Percentiles rank a stretch among this genome's conserved stretches.
phyloP scores from a whole-genome alignment of 176 grass and related monocot genomes.

The Musa beccarii region DNA sequence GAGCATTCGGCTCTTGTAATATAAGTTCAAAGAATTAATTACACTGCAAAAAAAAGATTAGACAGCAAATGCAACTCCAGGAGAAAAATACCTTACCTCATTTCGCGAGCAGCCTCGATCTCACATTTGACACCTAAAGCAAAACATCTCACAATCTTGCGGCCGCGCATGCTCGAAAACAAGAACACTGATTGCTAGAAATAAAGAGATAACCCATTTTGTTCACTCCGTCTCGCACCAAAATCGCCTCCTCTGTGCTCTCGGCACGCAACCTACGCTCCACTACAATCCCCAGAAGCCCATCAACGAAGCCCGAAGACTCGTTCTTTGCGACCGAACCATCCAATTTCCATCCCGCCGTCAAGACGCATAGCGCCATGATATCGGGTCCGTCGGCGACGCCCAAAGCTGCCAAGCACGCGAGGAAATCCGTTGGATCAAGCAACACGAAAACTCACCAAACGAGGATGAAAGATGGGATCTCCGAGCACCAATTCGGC shows the following conservation, averaged over 20 bases:
- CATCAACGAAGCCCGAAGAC: conserved; percentile 38
- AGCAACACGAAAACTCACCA: not conserved
- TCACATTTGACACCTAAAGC: conserved; percentile 62
- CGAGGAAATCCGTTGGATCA: not conserved
- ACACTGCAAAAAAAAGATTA: not conserved
- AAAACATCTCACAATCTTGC: conserved; percentile 6
- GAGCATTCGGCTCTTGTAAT: not conserved
- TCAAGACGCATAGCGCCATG: conserved; percentile 74
- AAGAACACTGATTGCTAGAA: not conserved
- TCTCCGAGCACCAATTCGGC: conserved; percentile 47
- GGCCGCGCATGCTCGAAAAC: not conserved
- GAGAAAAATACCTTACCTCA: conserved; percentile 42
- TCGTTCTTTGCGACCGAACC: conserved; percentile 18
- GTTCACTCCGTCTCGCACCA: conserved; percentile 56
- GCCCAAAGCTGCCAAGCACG: conserved; percentile 45
- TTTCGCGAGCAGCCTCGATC: conserved; percentile 76
- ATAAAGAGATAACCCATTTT: conserved; percentile 42
- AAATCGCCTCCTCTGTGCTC: conserved; percentile 56
- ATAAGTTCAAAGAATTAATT: not conserved
- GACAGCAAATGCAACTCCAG: not conserved
- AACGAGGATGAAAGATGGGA: not conserved
- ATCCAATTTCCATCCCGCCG: conserved; percentile 59
- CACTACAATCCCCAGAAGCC: conserved; percentile 69
- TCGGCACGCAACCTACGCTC: conserved; percentile 65
- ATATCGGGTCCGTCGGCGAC: conserved; percentile 86